Evolutionary conservation across 2,329 filamentous ascomycete genomes (phyloP).

Genomic region (Ophiostoma perfectum): DNA sequence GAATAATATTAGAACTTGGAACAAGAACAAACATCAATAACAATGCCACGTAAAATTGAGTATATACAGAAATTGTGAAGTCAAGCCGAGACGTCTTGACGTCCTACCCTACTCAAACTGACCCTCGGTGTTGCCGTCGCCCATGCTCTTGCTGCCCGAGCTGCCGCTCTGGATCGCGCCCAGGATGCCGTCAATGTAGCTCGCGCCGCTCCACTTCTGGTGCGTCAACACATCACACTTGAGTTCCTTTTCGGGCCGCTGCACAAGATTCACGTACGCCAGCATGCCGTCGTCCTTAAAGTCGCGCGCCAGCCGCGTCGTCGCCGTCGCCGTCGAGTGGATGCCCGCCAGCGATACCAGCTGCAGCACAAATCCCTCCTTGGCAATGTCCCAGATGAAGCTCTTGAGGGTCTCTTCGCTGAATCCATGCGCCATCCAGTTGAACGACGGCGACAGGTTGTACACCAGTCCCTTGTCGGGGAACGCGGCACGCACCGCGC

Average conservation of each 20-base stretch:
- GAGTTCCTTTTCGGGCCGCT: conserved; percentile 82
- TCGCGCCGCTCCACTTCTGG: conserved; percentile 72
- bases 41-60: no score
- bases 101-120: conserved; percentile 43
- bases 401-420: conserved; percentile 72
- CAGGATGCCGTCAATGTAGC: conserved; percentile 80
- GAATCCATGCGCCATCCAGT: conserved; percentile 97
- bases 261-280: conserved; percentile 92
- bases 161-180: conserved; percentile 88
- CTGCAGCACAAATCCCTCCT: conserved; percentile 72
- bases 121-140: conserved; percentile 83
- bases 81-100: no score
- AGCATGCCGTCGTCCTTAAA: conserved; percentile 95
- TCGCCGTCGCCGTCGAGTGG: conserved; percentile 59
- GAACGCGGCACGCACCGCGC: conserved; percentile 62
- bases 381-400: conserved; percentile 95
- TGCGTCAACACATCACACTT: conserved; percentile 91
- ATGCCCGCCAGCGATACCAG: conserved; percentile 62
- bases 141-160: conserved; percentile 87
- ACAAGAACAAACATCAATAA: background rate
- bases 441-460: conserved; percentile 94
- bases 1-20: background rate
- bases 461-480: conserved; percentile 90
- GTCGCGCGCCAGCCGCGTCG: conserved; percentile 67
- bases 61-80: background rate